Conservation (phyloP, 225 moss, liverwort and hornwort genomes). For the Marchantia polymorpha region DNA sequence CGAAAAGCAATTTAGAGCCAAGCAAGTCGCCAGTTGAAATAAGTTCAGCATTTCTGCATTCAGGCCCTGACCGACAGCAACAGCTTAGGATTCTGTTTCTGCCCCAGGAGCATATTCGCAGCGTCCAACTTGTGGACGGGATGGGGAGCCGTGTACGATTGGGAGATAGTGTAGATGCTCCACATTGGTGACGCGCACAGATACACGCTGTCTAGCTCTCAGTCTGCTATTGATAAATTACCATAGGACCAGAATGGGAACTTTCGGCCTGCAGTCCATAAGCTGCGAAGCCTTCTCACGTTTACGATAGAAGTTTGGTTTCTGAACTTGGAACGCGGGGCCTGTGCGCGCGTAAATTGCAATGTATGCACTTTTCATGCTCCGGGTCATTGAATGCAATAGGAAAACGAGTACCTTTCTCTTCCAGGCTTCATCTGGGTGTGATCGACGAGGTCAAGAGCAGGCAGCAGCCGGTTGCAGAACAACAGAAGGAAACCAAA, state of each 20-base stretch:
- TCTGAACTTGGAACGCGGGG: neutral
- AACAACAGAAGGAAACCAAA: slow-evolving; percentile 53
- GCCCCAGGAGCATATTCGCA: too few species aligned
- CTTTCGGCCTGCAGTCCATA: too few species aligned
- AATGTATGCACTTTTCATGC: too few species aligned
- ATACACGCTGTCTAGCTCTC: too few species aligned
- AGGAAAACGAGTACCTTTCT: slow-evolving; percentile 24
- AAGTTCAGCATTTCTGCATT: neutral
- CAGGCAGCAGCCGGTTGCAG: slow-evolving; percentile 46
- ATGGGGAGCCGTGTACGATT: neutral
- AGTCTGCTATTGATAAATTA: too few species aligned
- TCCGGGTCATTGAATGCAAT: neutral
- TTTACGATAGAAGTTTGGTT: neutral
- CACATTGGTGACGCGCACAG: too few species aligned
- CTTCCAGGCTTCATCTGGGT: slow-evolving; percentile 29
- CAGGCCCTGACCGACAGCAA: too few species aligned
- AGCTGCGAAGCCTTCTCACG: too few species aligned
- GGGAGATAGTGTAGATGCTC: neutral
- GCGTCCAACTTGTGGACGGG: neutral
- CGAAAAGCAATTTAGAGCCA: neutral
- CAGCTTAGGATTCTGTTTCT: too few species aligned
- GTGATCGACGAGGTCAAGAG: slow-evolving; percentile 36
- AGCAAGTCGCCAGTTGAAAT: neutral
- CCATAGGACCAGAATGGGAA: too few species aligned
- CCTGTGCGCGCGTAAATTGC: too few species aligned